These are phyloP conservation scores for Pythium utonaiense DNA, from an alignment of 352 stramenopile genomes.

Conservation along the genomic window DNA sequence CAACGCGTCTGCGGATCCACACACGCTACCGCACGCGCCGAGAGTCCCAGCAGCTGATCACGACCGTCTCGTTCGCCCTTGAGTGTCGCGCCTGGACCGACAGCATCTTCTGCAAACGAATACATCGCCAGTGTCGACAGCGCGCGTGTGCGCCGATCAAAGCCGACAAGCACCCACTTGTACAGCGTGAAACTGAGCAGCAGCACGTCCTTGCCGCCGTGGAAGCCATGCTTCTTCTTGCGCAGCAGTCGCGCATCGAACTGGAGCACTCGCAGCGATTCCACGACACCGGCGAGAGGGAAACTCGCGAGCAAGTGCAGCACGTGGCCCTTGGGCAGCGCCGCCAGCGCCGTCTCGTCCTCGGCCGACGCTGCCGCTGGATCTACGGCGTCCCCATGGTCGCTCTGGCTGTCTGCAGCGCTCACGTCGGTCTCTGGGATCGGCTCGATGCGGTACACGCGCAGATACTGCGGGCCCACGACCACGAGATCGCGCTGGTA, in stretches of 20 bases:
- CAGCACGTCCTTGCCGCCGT: constrained; percentile 68
- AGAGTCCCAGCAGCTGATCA: constrained; percentile 69
- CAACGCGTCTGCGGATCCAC: constrained; percentile 79
- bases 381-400: not conserved
- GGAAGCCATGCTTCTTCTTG: constrained; percentile 65
- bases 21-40: constrained; percentile 39
- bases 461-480: constrained; percentile 64
- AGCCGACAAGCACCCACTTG: constrained; percentile 84
- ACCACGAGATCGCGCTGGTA: constrained; percentile 67
- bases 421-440: constrained; percentile 18
- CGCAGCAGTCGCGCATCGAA: constrained; percentile 60
- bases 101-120: constrained; percentile 75
- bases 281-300: constrained; percentile 59
- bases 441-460: constrained; percentile 80
- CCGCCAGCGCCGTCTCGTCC: not conserved
- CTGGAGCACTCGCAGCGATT: constrained; percentile 68
- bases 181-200: constrained; percentile 69
- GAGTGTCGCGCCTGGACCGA: constrained; percentile 73
- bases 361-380: not conserved
- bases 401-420: not conserved
- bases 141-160: constrained; percentile 41
- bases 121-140: constrained; percentile 77
- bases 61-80: constrained; percentile 77
- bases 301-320: constrained; percentile 72
- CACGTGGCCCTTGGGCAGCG: constrained; percentile 52